Evolutionary conservation across 768 basidiomycete genomes (phyloP), one percentile per base, ranked within the genome.

Genomic region (Zangia roseola): DNA sequence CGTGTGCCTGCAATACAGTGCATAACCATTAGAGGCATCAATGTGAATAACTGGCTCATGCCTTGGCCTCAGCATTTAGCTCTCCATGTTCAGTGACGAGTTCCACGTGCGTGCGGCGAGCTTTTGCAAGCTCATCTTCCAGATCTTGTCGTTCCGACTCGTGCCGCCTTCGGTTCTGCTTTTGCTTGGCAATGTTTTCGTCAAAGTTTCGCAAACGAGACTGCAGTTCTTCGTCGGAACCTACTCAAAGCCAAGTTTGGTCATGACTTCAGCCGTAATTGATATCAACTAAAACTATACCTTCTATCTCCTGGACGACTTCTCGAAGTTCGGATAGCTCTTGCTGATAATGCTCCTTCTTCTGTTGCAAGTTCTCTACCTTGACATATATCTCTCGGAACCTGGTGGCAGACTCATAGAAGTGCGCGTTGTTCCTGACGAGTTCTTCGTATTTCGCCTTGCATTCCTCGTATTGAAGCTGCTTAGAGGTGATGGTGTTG

Each of bases 311-410:
- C 40, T 83, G 77, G 26, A 89, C 71, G 46, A 78, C 88, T 38
- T 82, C 74, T 47, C 77, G 79, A 6, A 83, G 75, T 24, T 84
- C 80, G 2, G 75, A 73, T 31, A 88, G 73, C 36, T 92, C 85
- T 12, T 71, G 68, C 55, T 86, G 74, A 45, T 82, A 72, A 40
- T 80, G 77, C n/a, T 72, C 62, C 60, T 85, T 86, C 59, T 78
- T 80, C 50, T 81, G 75, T 45, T 83, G 72, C 39, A 90, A 66
- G 51, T 73, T 76, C 47, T 87, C 82, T 19, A 85, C 79, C 57
- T 81, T 82, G 46, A 86, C 69, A 60, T 88, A 94, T 45, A 88
- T 76, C 67, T 97, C 90, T 49, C 91, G 80, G 64, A 97, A 97
- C 61, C 87, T 87, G 19, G 82, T 83, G 4, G 90, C 85, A 38